Percentiles rank a stretch among this genome's conserved stretches.
Evolutionary conservation across 2,329 filamentous ascomycete species (phyloP).

Genomic region (Talaromyces amestolkiae): DNA sequence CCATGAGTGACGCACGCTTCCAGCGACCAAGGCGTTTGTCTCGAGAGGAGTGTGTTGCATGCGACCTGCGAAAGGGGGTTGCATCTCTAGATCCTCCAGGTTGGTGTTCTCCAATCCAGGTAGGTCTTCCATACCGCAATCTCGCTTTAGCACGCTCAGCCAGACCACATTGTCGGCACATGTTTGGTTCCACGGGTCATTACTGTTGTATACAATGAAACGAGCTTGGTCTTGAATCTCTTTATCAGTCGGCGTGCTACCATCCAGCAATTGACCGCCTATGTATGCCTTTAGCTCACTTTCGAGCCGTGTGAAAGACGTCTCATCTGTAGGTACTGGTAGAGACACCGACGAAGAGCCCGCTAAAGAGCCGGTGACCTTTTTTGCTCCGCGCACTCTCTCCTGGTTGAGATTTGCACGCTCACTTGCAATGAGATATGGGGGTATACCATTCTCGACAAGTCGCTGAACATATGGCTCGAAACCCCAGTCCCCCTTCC

Average conservation of each 20-base stretch:
- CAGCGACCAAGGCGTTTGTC: constrained; percentile 30
- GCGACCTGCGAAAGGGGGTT: constrained; percentile 44
- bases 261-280: constrained; percentile 32
- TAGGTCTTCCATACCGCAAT: constrained; percentile 37
- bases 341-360: constrained; percentile 21
- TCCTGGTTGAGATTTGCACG: constrained; percentile 35
- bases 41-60: constrained; percentile 35
- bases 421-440: constrained; percentile 38
- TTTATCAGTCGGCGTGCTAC: constrained; percentile 37
- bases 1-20: constrained; percentile 25
- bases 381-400: constrained; percentile 22
- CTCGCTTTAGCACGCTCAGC: constrained; percentile 46
- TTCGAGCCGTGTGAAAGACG: constrained; percentile 44
- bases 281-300: constrained; percentile 42
- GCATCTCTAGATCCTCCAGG: constrained; percentile 41
- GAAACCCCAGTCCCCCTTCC: constrained; percentile 44
- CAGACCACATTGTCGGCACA: constrained; percentile 48
- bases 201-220: constrained; percentile 33
- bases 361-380: constrained; percentile 10
- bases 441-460: constrained; percentile 38
- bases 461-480: constrained; percentile 36
- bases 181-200: constrained; percentile 44
- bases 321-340: constrained; percentile 34
- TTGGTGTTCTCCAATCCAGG: constrained; percentile 35
- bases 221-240: constrained; percentile 39